Percentiles rank a stretch among this genome's conserved stretches.
These are phyloP conservation scores for Xerocomus brunneocitrinus DNA, from an alignment of 768 basidiomycete genomes.

Conservation along the genomic window DNA sequence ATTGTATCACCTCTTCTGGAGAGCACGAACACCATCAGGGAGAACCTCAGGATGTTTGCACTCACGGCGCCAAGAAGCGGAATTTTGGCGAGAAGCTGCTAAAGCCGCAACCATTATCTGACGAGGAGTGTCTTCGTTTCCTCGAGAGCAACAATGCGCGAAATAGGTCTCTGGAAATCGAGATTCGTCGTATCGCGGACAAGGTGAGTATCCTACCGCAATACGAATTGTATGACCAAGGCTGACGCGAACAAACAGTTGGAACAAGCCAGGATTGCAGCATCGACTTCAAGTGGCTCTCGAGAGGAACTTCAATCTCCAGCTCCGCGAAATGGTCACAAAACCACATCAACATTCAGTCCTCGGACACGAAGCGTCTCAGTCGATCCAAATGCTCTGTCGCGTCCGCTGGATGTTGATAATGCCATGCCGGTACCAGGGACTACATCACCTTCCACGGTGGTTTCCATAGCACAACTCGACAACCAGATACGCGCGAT, in stretches of 20 bases:
- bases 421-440: background rate
- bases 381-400: constrained; percentile 13
- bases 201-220: constrained; percentile 26
- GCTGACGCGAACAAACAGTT: constrained; percentile 16
- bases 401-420: background rate
- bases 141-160: constrained; percentile 36
- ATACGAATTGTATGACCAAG: background rate
- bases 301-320: background rate
- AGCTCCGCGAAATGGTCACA: background rate
- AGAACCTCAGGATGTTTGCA: background rate
- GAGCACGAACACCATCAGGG: background rate
- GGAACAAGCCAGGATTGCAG: constrained; percentile 15
- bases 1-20: constrained; percentile 19
- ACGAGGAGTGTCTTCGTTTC: constrained; percentile 40
- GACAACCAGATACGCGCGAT: constrained; percentile 36
- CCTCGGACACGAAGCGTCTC: constrained; percentile 22
- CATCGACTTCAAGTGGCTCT: constrained; percentile 1
- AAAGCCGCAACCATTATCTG: constrained; percentile 21
- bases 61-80: background rate
- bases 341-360: background rate
- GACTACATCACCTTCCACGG: constrained; percentile 4
- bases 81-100: constrained; percentile 4
- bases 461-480: constrained; percentile 27
- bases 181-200: constrained; percentile 37
- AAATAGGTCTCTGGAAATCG: constrained; percentile 42